These are phyloP conservation scores for Xylaria arbuscula DNA, from an alignment of 2,329 filamentous ascomycete genomes.

Conservation along the genomic window DNA sequence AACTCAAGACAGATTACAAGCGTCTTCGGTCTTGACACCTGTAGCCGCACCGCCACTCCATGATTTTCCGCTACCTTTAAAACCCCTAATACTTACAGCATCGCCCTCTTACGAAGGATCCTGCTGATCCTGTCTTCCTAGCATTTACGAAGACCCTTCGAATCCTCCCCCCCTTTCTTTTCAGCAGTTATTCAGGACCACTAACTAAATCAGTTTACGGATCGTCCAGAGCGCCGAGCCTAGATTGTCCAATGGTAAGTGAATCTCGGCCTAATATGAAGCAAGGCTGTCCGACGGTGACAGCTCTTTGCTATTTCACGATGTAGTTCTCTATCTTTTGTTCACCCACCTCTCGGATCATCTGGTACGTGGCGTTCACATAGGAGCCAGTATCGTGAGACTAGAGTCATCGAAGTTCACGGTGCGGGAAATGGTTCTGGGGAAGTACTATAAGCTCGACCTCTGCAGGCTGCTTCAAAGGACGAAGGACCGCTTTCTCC, in stretches of 20 bases:
- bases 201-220: conserved; percentile 44
- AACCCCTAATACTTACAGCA: conserved; percentile 30
- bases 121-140: conserved; percentile 40
- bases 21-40: conserved; percentile 60
- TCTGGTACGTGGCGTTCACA: conserved; percentile 40
- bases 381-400: conserved; percentile 19
- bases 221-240: conserved; percentile 17
- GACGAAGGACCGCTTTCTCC: background rate
- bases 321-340: conserved; percentile 21
- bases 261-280: conserved; percentile 18
- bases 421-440: conserved; percentile 1
- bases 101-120: conserved; percentile 40
- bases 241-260: conserved; percentile 44
- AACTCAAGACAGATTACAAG: conserved; percentile 59
- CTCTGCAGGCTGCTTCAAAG: background rate
- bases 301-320: conserved; percentile 24
- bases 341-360: conserved; percentile 24
- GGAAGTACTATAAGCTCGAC: conserved; percentile 9
- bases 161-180: conserved; percentile 22
- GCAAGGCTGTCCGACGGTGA: conserved; percentile 8
- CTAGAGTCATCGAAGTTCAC: conserved; percentile 14
- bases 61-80: conserved; percentile 20
- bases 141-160: conserved; percentile 34
- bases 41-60: conserved; percentile 31
- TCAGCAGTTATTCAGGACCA: conserved; percentile 35